Evolutionary conservation across 805 yeast genomes (phyloP).

Genomic region (Yarrowia hollandica): DNA sequence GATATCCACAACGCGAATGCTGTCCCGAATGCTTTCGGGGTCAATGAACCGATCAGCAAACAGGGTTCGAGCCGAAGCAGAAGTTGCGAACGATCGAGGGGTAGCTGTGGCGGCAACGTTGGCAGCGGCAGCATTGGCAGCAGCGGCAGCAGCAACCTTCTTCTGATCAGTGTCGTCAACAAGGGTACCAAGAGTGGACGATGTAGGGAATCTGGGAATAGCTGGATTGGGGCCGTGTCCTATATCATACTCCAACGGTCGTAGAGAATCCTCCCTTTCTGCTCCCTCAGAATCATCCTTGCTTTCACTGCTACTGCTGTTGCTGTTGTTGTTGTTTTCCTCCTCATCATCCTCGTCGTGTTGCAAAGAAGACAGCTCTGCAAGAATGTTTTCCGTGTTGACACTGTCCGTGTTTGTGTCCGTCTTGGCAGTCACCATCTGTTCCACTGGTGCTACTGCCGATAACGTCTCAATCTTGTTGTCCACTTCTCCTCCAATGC

Average conservation of each 20-base stretch:
- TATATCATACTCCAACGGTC: constrained; percentile 13
- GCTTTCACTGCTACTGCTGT: too few relatives aligned
- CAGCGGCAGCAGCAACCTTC: neutral
- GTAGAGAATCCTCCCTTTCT: neutral
- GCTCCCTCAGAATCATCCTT: neutral
- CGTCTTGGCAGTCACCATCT: constrained; percentile 3
- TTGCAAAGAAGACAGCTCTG: neutral
- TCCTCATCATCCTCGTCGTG: constrained; percentile 1
- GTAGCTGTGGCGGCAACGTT: too few relatives aligned
- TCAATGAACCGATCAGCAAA: constrained; percentile 21
- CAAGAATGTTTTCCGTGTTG: constrained; percentile 13
- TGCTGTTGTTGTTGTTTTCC: neutral
- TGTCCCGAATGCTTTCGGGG: constrained; percentile 15
- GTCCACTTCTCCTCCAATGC: constrained; percentile 1
- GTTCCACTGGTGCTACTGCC: constrained; percentile 1
- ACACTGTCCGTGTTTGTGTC: neutral
- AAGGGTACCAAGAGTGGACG: constrained; percentile 25
- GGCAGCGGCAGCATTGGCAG: too few relatives aligned
- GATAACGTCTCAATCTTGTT: neutral
- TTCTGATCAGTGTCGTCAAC: neutral
- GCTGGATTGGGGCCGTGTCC: neutral
- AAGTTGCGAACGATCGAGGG: constrained; percentile 9
- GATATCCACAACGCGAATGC: constrained; percentile 16
- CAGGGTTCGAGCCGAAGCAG: constrained; percentile 17
- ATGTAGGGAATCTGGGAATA: constrained; percentile 3